phyloP scores from a whole-genome alignment of 371 early-diverging fungal genomes.

The Apophysomyces variabilis region DNA sequence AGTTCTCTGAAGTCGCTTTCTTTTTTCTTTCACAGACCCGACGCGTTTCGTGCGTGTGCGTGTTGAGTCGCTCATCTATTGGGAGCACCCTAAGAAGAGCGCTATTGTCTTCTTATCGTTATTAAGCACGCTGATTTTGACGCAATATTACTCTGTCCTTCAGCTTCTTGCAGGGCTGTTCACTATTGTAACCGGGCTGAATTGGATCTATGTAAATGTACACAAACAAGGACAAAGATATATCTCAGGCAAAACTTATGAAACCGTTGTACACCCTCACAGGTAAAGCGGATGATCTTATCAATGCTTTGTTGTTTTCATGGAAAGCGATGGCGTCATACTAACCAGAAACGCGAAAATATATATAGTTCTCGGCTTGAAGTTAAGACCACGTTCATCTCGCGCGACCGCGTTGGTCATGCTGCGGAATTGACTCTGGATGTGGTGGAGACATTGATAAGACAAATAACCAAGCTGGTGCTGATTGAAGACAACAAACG shows the following conservation, averaged over 20 bases:
- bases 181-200: conserved; percentile 53
- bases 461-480: conserved; percentile 54
- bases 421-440: conserved; percentile 47
- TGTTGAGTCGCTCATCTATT: conserved; percentile 54
- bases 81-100: conserved; percentile 58
- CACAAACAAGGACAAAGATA: conserved; percentile 49
- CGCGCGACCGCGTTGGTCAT: conserved; percentile 46
- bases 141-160: conserved; percentile 61
- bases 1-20: neutral
- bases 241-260: conserved; percentile 44
- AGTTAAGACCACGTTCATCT: conserved; percentile 33
- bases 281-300: conserved; percentile 15
- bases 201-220: conserved; percentile 59
- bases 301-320: neutral
- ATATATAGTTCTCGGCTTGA: conserved; percentile 34
- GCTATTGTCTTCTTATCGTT: conserved; percentile 38
- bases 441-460: conserved; percentile 50
- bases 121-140: conserved; percentile 46
- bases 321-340: conserved; percentile 21
- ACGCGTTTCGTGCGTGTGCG: conserved; percentile 49
- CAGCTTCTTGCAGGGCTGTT: conserved; percentile 55
- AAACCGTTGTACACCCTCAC: conserved; percentile 49
- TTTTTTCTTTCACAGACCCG: conserved; percentile 34
- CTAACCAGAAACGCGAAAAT: neutral
- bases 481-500: conserved; percentile 60